Conservation (phyloP, 495 filamentous ascomycete species). For the Penicillium mononematosum region DNA sequence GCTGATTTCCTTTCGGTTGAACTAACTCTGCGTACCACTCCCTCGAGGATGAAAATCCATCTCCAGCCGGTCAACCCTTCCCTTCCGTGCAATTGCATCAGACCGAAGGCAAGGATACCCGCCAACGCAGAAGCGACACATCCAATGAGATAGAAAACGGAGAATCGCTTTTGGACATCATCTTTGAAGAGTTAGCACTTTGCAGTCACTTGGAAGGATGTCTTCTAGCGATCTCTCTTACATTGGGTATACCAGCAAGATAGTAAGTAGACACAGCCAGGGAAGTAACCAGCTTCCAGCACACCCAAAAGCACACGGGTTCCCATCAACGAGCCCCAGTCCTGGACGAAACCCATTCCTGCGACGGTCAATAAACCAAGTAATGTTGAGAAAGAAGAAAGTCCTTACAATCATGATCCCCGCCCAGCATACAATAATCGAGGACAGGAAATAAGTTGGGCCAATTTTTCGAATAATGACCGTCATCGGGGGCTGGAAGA, state of each 20-base stretch:
- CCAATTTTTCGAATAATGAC: slow-evolving; percentile 60
- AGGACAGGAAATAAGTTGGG: slow-evolving; percentile 53
- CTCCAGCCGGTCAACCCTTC: slow-evolving; percentile 56
- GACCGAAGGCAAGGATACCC: slow-evolving; percentile 63
- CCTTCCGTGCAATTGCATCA: slow-evolving; percentile 57
- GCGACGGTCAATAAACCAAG: neutral
- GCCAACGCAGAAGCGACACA: slow-evolving; percentile 59
- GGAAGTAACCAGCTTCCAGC: slow-evolving; percentile 65
- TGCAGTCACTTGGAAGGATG: too few species aligned
- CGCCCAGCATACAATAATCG: slow-evolving; percentile 55
- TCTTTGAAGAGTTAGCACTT: slow-evolving; percentile 27
- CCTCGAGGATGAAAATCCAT: slow-evolving; percentile 66
- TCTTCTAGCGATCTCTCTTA: slow-evolving; percentile 14
- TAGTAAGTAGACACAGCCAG: slow-evolving; percentile 60
- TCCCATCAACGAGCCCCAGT: slow-evolving; percentile 50
- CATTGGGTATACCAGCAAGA: slow-evolving; percentile 64
- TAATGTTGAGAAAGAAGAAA: neutral
- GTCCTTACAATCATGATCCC: slow-evolving; percentile 40
- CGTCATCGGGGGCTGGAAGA: slow-evolving; percentile 62
- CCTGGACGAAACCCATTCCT: slow-evolving; percentile 58
- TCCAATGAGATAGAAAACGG: slow-evolving; percentile 63
- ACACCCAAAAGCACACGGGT: slow-evolving; percentile 59
- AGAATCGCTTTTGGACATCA: slow-evolving; percentile 63
- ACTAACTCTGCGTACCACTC: slow-evolving; percentile 33
- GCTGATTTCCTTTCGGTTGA: neutral